phyloP scores from a whole-genome alignment of 768 basidiomycete species.

The Lentinula sp. region DNA sequence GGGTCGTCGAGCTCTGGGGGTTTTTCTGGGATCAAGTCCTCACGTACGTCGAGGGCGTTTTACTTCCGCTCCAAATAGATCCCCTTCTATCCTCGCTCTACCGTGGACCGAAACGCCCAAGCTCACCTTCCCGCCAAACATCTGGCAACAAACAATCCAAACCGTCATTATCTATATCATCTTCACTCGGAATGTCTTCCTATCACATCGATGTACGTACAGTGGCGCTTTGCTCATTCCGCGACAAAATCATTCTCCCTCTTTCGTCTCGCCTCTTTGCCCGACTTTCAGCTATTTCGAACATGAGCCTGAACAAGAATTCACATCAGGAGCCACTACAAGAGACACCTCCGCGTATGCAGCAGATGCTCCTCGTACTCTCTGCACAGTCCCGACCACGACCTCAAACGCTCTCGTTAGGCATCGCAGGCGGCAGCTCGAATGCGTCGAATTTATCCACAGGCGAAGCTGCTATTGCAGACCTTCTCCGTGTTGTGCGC shows the following conservation, averaged over 20 bases:
- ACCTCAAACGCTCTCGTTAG: slow-evolving; percentile 53
- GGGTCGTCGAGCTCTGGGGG: slow-evolving; percentile 84
- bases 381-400: slow-evolving; percentile 63
- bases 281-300: slow-evolving; percentile 38
- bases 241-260: slow-evolving; percentile 74
- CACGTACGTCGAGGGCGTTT: slow-evolving; percentile 82
- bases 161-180: slow-evolving; percentile 28
- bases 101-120: slow-evolving; percentile 49
- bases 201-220: slow-evolving; percentile 75
- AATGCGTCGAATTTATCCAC: slow-evolving; percentile 49
- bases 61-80: slow-evolving; percentile 59
- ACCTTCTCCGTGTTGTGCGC: slow-evolving; percentile 60
- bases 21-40: slow-evolving; percentile 92
- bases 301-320: slow-evolving; percentile 21
- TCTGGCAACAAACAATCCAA: slow-evolving; percentile 34
- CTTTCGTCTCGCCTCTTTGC: slow-evolving; percentile 49
- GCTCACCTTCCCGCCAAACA: slow-evolving; percentile 46
- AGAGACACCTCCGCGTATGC: slow-evolving; percentile 59
- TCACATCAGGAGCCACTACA: slow-evolving; percentile 44
- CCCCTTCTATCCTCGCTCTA: slow-evolving; percentile 63
- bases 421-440: slow-evolving; percentile 21
- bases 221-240: slow-evolving; percentile 73
- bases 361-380: slow-evolving; percentile 81
- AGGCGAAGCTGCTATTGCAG: slow-evolving; percentile 63
- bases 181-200: slow-evolving; percentile 26